These are phyloP conservation scores for Lachnellula subtilissima DNA, from an alignment of 2,329 filamentous ascomycete species.

Conservation along the genomic window DNA sequence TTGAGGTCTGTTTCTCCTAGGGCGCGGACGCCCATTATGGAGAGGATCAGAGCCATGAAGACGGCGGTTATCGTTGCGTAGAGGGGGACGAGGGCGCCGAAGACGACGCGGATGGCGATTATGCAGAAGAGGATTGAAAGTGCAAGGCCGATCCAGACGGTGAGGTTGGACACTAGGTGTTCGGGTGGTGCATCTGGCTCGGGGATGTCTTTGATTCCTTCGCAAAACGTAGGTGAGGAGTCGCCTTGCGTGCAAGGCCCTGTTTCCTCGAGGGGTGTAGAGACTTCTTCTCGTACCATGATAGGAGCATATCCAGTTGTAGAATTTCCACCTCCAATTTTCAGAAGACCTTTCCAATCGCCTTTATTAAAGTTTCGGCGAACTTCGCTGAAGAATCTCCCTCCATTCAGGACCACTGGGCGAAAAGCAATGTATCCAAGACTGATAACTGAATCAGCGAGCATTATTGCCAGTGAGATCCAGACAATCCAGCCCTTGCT, in stretches of 20 bases:
- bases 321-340: slow-evolving; percentile 11
- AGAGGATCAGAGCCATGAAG: slow-evolving; percentile 74
- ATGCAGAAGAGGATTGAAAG: slow-evolving; percentile 77
- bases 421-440: slow-evolving; percentile 71
- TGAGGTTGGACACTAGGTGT: slow-evolving; percentile 69
- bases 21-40: slow-evolving; percentile 68
- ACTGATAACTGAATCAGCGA: slow-evolving; percentile 86
- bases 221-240: neutral
- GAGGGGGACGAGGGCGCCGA: slow-evolving; percentile 75
- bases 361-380: slow-evolving; percentile 21
- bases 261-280: slow-evolving; percentile 13
- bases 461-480: slow-evolving; percentile 94
- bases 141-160: slow-evolving; percentile 70
- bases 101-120: slow-evolving; percentile 73
- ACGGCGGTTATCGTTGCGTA: slow-evolving; percentile 74
- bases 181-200: slow-evolving; percentile 76
- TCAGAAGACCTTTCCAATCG: slow-evolving; percentile 28
- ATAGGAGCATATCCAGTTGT: slow-evolving; percentile 27
- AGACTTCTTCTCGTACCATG: slow-evolving; percentile 15
- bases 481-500: slow-evolving; percentile 99
- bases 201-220: slow-evolving; percentile 24
- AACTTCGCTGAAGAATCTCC: slow-evolving; percentile 34
- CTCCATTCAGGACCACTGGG: slow-evolving; percentile 50
- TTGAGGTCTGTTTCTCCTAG: slow-evolving; percentile 86
- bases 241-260: slow-evolving; percentile 1